Evolutionary conservation across 163 green algal genomes (phyloP).

Genomic region (Volvox carteri): DNA sequence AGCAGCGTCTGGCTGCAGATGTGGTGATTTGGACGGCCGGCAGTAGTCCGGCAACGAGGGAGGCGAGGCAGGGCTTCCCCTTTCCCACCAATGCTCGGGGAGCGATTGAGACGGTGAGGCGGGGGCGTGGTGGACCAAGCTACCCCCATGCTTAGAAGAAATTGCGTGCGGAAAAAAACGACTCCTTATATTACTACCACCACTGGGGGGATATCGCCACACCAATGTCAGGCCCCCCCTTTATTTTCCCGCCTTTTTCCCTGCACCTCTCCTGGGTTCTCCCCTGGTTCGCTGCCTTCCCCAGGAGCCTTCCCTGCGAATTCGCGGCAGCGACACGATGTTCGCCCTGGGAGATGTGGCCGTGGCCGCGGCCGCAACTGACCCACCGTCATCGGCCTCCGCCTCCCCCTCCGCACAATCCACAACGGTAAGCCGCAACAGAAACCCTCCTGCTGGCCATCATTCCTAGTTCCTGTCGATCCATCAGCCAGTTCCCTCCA

Average conservation of each 20-base stretch:
- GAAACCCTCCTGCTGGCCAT: too few relatives aligned
- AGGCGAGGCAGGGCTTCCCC: slow-evolving; percentile 66
- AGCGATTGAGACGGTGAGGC: slow-evolving; percentile 59
- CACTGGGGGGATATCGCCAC: too few relatives aligned
- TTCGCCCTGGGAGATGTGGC: slow-evolving; percentile 95
- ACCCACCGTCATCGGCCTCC: background rate
- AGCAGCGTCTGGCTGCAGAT: slow-evolving; percentile 69
- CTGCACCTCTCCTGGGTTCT: too few relatives aligned
- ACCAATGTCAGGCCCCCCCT: too few relatives aligned
- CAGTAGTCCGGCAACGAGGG: slow-evolving; percentile 67
- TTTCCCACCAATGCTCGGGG: slow-evolving; percentile 74
- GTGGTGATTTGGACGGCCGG: slow-evolving; percentile 95
- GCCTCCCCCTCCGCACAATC: background rate
- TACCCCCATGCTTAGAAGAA: too few relatives aligned
- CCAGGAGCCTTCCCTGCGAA: slow-evolving; percentile 85
- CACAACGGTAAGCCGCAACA: background rate
- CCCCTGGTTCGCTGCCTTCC: too few relatives aligned
- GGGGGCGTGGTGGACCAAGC: too few relatives aligned
- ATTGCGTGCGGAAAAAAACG: too few relatives aligned
- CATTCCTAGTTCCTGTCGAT: too few relatives aligned
- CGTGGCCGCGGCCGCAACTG: background rate
- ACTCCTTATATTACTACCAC: too few relatives aligned
- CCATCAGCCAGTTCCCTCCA: too few relatives aligned
- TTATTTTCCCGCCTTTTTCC: too few relatives aligned
- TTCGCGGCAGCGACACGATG: slow-evolving; percentile 79